phyloP scores from a whole-genome alignment of 2,329 filamentous ascomycete genomes.

The Ilyonectria sp. region DNA sequence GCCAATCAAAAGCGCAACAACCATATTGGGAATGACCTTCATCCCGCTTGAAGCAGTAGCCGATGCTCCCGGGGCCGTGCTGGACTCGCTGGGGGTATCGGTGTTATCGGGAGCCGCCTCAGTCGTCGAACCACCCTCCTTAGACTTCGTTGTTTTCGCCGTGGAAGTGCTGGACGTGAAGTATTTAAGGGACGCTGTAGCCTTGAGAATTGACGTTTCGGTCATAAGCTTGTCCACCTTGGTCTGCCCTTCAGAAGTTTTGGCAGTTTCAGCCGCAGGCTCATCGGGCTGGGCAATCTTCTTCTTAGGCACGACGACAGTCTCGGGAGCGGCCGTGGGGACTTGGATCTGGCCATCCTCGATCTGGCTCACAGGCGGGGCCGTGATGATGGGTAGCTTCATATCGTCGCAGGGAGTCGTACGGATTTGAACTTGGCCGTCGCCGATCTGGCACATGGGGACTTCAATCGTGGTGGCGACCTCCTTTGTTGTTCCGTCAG shows the following conservation, averaged over 20 bases:
- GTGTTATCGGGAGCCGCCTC: neutral
- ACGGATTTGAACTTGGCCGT: conserved; percentile 65
- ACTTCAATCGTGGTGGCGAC: conserved; percentile 59
- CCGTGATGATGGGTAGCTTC: conserved; percentile 42
- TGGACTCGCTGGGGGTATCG: neutral
- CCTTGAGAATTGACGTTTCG: neutral
- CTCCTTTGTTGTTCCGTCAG: conserved; percentile 42
- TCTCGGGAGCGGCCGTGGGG: conserved; percentile 30
- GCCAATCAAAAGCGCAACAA: conserved; percentile 3
- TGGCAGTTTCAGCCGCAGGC: neutral
- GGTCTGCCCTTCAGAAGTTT: neutral
- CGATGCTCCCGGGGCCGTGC: neutral
- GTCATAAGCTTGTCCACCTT: neutral
- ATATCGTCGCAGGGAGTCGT: conserved; percentile 61
- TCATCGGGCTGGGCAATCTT: neutral
- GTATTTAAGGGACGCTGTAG: neutral
- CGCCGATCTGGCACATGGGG: conserved; percentile 66
- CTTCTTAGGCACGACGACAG: neutral
- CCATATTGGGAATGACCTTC: neutral
- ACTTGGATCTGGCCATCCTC: conserved; percentile 52
- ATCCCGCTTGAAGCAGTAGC: conserved; percentile 9
- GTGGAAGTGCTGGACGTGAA: neutral
- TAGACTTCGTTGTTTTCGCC: neutral
- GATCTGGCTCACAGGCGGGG: conserved; percentile 52
- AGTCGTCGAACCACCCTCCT: conserved; percentile 5